These are phyloP conservation scores for Cyclocybe aegerita DNA, from an alignment of 768 basidiomycete species.

Conservation along the genomic window DNA sequence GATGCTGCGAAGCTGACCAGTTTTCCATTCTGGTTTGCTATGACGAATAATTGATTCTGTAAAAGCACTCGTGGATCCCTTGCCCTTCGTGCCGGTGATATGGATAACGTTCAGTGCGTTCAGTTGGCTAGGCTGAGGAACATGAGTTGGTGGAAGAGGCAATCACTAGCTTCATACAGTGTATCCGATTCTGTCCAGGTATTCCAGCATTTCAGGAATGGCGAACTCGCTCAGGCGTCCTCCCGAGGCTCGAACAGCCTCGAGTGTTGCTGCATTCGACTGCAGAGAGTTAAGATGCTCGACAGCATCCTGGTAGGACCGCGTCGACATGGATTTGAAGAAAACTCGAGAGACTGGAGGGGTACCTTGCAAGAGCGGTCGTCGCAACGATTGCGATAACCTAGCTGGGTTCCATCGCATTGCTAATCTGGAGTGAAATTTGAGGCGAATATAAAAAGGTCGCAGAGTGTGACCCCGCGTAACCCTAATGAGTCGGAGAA, in stretches of 20 bases:
- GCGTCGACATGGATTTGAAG: constrained; percentile 51
- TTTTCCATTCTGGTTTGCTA: constrained; percentile 71
- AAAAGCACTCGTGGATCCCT: constrained; percentile 96
- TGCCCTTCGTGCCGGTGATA: constrained; percentile 97
- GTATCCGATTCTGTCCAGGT: constrained; percentile 84
- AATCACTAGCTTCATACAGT: constrained; percentile 47
- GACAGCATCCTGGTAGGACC: constrained; percentile 74
- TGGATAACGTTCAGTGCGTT: constrained; percentile 92
- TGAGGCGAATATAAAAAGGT: constrained; percentile 13
- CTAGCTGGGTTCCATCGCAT: constrained; percentile 23
- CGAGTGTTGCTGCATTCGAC: constrained; percentile 91
- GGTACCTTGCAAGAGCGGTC: constrained; percentile 14
- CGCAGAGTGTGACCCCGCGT: constrained; percentile 2
- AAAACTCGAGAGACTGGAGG: constrained; percentile 1
- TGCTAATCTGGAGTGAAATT: constrained; percentile 13
- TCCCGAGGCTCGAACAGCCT: constrained; percentile 76
- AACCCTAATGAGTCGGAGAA: too few species aligned
- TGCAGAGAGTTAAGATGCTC: constrained; percentile 78
- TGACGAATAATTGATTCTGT: constrained; percentile 82
- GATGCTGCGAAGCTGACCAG: constrained; percentile 54
- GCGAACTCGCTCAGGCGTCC: constrained; percentile 59
- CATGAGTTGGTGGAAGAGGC: constrained; percentile 10
- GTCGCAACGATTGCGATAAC: constrained; percentile 23
- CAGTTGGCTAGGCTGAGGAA: constrained; percentile 69
- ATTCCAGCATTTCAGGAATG: constrained; percentile 89